Percentiles rank a stretch among this genome's conserved stretches.
These are phyloP conservation scores for Silene uniflora DNA, from an alignment of 148 eudicot genomes.

Conservation along the genomic window DNA sequence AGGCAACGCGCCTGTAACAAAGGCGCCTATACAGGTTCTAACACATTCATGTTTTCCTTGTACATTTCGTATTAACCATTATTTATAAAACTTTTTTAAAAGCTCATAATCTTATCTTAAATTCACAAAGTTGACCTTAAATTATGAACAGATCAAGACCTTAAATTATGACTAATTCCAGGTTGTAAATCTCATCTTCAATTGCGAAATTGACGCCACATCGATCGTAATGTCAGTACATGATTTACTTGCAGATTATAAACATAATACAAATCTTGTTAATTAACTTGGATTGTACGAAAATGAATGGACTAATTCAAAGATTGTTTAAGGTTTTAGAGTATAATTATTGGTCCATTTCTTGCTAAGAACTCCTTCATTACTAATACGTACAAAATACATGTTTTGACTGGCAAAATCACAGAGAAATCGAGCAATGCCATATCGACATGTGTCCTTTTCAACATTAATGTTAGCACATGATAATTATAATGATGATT, in stretches of 20 bases:
- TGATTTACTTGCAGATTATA: background rate
- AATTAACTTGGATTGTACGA: constrained; percentile 1
- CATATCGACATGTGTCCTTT: background rate
- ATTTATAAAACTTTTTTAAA: no score
- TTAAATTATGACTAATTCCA: background rate
- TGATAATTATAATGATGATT: background rate
- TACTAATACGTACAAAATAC: background rate
- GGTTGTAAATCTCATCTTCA: constrained; percentile 1
- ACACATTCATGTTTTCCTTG: no score
- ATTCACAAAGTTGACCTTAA: background rate
- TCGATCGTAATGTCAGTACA: constrained; percentile 1
- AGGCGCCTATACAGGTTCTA: no score
- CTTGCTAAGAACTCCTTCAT: background rate
- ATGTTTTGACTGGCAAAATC: background rate
- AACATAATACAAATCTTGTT: background rate
- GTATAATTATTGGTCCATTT: background rate
- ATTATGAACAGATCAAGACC: background rate
- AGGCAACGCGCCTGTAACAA: no score
- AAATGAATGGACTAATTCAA: background rate
- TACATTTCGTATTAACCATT: no score
- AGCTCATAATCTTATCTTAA: background rate
- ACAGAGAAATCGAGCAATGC: background rate
- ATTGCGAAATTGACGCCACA: background rate
- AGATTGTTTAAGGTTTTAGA: background rate
- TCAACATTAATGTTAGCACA: background rate